These are phyloP conservation scores for Pseudopyrenochaeta lycopersici DNA, from an alignment of 2,329 filamentous ascomycete species.

Conservation along the genomic window DNA sequence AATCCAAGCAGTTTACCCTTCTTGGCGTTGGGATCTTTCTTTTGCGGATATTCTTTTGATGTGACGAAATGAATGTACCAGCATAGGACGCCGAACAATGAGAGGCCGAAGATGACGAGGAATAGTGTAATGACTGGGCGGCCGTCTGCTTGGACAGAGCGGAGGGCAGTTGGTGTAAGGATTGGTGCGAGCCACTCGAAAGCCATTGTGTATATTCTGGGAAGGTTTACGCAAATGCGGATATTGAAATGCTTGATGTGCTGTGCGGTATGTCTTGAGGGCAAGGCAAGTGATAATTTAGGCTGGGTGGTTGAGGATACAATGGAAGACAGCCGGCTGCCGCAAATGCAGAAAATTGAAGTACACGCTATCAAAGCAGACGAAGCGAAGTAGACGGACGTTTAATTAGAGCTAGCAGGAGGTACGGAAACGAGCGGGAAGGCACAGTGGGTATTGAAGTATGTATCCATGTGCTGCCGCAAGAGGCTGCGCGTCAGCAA, in stretches of 20 bases:
- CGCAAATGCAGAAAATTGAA: conserved; percentile 9
- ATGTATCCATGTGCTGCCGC: conserved; percentile 12
- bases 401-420: conserved; percentile 12
- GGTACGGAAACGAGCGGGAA: conserved; percentile 16
- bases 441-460: conserved; percentile 23
- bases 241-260: not conserved
- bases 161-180: conserved; percentile 41
- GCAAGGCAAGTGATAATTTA: not conserved
- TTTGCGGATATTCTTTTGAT: conserved; percentile 37
- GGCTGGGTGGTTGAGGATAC: not conserved
- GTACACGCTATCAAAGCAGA: conserved; percentile 17
- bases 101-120: conserved; percentile 79
- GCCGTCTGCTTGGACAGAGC: conserved; percentile 61
- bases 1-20: conserved; percentile 34
- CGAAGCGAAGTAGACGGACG: conserved; percentile 14
- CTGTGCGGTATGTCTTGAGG: not conserved
- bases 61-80: conserved; percentile 44
- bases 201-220: conserved; percentile 26
- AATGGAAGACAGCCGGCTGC: conserved; percentile 33
- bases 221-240: not conserved
- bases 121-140: conserved; percentile 86
- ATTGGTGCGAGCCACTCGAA: conserved; percentile 43
- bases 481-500: conserved; percentile 30
- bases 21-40: conserved; percentile 35
- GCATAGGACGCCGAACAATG: conserved; percentile 29